Conservation (phyloP, 2,329 filamentous ascomycete species). For the Alternaria tenuissima region DNA sequence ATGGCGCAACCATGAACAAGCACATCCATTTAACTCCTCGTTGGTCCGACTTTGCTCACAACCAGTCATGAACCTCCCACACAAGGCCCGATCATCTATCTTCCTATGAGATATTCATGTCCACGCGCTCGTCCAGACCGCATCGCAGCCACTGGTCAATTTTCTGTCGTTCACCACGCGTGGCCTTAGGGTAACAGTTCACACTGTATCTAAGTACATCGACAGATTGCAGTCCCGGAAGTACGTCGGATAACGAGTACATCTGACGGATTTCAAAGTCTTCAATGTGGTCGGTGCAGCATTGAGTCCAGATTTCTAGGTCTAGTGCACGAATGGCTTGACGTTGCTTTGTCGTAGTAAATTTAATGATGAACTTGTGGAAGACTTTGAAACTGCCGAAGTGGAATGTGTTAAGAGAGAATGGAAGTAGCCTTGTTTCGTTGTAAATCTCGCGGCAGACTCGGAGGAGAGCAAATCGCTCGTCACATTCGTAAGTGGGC, state of each 20-base stretch:
- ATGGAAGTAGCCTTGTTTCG: constrained; percentile 5
- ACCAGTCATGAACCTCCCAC: background rate
- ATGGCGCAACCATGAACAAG: background rate
- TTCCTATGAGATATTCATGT: background rate
- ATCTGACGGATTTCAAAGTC: background rate
- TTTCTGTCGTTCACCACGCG: background rate
- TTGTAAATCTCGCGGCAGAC: constrained; percentile 20
- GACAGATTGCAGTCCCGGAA: background rate
- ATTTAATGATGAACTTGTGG: background rate
- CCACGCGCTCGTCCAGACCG: background rate
- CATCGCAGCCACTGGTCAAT: background rate
- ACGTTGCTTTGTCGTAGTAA: background rate
- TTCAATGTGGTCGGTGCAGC: background rate
- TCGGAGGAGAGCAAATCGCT: constrained; percentile 5
- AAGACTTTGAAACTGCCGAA: background rate
- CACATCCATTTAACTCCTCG: background rate
- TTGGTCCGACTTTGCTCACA: background rate
- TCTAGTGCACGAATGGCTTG: background rate
- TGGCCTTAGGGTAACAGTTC: background rate
- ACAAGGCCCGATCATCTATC: background rate
- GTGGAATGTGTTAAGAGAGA: constrained; percentile 12
- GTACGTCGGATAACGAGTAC: background rate
- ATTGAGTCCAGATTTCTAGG: background rate
- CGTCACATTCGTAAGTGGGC: background rate
- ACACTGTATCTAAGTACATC: background rate